These are phyloP conservation scores for Carallia brachiata DNA, from an alignment of 345 rosid genomes.

Conservation along the genomic window DNA sequence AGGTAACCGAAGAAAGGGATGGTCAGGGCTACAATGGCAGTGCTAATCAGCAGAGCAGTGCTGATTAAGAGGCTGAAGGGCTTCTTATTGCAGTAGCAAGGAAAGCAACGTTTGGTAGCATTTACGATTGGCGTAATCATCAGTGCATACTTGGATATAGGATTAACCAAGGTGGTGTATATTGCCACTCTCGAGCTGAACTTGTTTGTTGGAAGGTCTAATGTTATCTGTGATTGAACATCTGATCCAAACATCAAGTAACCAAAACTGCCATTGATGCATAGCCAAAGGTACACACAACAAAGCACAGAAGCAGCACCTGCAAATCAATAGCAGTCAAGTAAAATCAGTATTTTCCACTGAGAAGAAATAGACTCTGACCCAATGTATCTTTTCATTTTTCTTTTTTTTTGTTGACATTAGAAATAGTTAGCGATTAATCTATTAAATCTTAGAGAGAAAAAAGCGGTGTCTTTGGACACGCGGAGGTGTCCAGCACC, in stretches of 20 bases:
- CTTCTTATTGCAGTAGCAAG: constrained; percentile 9
- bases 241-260: constrained; percentile 26
- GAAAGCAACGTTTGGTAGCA: constrained; percentile 16
- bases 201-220: constrained; percentile 22
- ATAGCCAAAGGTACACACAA: constrained; percentile 15
- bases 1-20: constrained; percentile 24
- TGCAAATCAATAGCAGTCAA: constrained; percentile 1
- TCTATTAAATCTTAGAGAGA: too few relatives aligned
- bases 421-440: too few relatives aligned
- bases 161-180: constrained; percentile 24
- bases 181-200: constrained; percentile 23
- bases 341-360: background rate
- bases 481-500: too few relatives aligned
- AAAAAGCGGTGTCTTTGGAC: too few relatives aligned
- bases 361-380: background rate
- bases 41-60: constrained; percentile 12
- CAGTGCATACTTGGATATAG: constrained; percentile 27
- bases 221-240: constrained; percentile 28
- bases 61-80: constrained; percentile 8
- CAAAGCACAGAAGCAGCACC: constrained; percentile 27
- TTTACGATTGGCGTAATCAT: constrained; percentile 24
- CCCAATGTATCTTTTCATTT: background rate
- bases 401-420: too few relatives aligned
- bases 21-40: constrained; percentile 18
- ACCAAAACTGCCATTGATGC: constrained; percentile 31